These are phyloP conservation scores for Arxiozyma bovina DNA, from an alignment of 1,139 yeast genomes.

Conservation along the genomic window DNA sequence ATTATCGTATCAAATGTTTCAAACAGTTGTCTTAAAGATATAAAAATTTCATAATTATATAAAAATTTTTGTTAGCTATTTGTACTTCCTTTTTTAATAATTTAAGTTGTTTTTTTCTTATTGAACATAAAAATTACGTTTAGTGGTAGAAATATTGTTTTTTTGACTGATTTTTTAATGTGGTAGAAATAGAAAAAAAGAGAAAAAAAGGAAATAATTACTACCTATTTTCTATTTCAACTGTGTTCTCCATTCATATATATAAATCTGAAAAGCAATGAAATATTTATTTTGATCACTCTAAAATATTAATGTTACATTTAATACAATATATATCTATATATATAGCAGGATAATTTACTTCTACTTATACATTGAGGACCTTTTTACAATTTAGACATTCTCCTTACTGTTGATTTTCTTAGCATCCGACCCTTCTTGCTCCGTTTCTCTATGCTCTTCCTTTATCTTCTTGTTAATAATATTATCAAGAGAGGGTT, in stretches of 20 bases:
- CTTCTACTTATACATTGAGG: too few relatives aligned
- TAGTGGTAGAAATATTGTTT: not conserved
- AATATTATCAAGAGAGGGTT: not conserved
- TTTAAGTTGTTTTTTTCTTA: too few relatives aligned
- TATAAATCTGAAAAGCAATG: too few relatives aligned
- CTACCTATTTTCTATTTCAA: not conserved
- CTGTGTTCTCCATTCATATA: not conserved
- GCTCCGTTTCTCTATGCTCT: not conserved
- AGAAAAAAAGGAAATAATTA: not conserved
- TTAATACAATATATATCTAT: too few relatives aligned
- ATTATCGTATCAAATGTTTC: not conserved
- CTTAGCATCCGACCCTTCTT: not conserved
- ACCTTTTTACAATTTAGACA: not conserved
- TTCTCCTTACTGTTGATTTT: not conserved
- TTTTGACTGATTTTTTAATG: too few relatives aligned
- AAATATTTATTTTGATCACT: too few relatives aligned
- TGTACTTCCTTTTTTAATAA: not conserved
- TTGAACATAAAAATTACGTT: not conserved
- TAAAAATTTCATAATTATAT: too few relatives aligned
- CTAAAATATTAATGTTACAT: too few relatives aligned
- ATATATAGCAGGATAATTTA: not conserved
- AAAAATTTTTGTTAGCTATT: not conserved
- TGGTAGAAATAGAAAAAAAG: too few relatives aligned
- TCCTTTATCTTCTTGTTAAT: not conserved
- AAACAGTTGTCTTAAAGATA: not conserved